Conservation (phyloP, 2,329 filamentous ascomycete genomes). For the Paraconiothyrium sp. region DNA sequence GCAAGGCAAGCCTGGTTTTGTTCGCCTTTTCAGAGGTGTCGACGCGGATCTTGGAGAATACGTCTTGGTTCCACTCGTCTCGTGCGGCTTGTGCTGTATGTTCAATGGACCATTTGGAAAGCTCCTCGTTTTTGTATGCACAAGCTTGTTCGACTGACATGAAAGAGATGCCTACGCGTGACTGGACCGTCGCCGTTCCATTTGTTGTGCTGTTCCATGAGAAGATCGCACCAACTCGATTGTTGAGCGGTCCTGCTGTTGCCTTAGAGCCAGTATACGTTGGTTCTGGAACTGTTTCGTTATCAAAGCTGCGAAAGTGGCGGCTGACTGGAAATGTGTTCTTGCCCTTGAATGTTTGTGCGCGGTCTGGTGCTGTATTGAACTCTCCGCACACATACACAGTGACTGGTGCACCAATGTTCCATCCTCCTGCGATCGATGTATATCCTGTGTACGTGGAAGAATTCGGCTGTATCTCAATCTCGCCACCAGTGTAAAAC, state of each 20-base stretch:
- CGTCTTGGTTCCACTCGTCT: conserved; percentile 59
- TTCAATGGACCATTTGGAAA: conserved; percentile 55
- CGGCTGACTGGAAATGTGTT: conserved; percentile 51
- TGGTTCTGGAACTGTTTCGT: conserved; percentile 40
- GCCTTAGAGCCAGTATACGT: conserved; percentile 39
- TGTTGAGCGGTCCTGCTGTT: conserved; percentile 41
- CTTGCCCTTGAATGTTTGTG: conserved; percentile 42
- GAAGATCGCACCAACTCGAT: conserved; percentile 64
- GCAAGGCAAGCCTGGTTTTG: conserved; percentile 41
- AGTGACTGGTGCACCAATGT: conserved; percentile 46
- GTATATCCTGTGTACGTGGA: conserved; percentile 45
- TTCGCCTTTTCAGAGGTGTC: conserved; percentile 39
- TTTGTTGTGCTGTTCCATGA: conserved; percentile 53
- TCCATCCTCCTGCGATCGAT: conserved; percentile 50
- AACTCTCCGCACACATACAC: conserved; percentile 51
- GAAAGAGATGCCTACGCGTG: conserved; percentile 62
- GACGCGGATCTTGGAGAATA: conserved; percentile 66
- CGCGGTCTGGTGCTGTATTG: conserved; percentile 33
- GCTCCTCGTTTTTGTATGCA: conserved; percentile 57
- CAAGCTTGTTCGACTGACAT: conserved; percentile 58
- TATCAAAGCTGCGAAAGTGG: conserved; percentile 44
- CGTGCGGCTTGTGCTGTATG: conserved; percentile 53
- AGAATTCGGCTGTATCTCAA: conserved; percentile 43
- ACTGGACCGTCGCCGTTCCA: conserved; percentile 53
- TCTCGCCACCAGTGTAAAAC: conserved; percentile 48